A percentile compares a stretch with the other conserved stretches of the same genome.
Conservation (phyloP, 371 early-diverging fungal species). For the Mucor lusitanicus region DNA sequence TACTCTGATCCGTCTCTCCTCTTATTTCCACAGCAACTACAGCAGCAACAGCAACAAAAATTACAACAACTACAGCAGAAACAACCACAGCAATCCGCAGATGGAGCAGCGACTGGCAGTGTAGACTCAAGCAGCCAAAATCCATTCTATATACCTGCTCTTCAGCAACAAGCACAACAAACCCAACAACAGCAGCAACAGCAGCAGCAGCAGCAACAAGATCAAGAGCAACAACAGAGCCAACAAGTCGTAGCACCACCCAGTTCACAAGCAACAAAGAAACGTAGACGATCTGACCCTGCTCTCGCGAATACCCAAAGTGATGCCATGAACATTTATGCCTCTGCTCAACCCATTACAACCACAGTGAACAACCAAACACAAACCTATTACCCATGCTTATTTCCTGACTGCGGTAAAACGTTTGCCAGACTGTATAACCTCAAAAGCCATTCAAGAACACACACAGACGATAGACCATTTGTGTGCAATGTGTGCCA, state of each 20-base stretch:
- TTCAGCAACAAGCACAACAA: constrained; percentile 12
- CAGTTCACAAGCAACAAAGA: constrained; percentile 25
- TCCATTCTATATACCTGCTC: constrained; percentile 34
- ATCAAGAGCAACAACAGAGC: background rate
- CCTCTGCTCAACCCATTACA: constrained; percentile 51
- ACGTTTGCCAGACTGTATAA: constrained; percentile 79
- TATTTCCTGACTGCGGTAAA: constrained; percentile 71
- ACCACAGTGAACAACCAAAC: constrained; percentile 52
- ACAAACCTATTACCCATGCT: constrained; percentile 62
- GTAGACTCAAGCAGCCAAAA: constrained; percentile 25
- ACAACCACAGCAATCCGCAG: background rate
- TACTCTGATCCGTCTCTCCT: constrained; percentile 43
- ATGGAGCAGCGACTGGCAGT: constrained; percentile 14
- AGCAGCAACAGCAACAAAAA: constrained; percentile 6
- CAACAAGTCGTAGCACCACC: constrained; percentile 5
- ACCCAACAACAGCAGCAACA: background rate
- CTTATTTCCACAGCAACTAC: constrained; percentile 13
- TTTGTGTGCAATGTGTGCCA: constrained; percentile 75
- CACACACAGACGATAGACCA: constrained; percentile 80
- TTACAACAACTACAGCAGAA: background rate
- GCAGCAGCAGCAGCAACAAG: background rate
- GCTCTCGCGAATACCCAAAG: constrained; percentile 52
- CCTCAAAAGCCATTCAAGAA: constrained; percentile 77
- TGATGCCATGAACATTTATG: constrained; percentile 52
- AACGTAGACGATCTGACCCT: constrained; percentile 46